Evolutionary conservation across 352 stramenopile genomes (phyloP), one percentile per base, ranked within the genome.

Genomic region (Pythium plurisporium): DNA sequence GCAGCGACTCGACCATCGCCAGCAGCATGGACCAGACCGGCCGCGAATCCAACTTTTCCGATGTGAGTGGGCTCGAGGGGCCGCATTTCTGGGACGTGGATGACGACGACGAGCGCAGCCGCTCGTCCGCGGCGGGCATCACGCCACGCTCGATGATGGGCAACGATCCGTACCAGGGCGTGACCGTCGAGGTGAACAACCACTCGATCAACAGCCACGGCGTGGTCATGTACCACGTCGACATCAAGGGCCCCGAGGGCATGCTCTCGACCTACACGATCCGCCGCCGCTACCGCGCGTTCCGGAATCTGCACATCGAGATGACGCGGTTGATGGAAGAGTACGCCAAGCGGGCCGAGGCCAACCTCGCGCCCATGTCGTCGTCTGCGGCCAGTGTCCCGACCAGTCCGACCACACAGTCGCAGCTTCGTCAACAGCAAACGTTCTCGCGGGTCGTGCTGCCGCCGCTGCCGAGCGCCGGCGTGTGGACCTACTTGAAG

Each of bases 221-320:
- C 22, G 67, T 79, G 31, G 84, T 94, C 52, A 91, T 94, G 80
- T 94, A 94, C 58, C 84, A 94, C 65, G 82, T 94, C 46, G 84
- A 94, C 49, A 89, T 94, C 41, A 87, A 90, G 57, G 79, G 79
- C 9, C 82, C 82, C 0, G 70, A 91, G 27, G 81, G 81, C 0
- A 64, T 91, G 45, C 60, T 93, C 12, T 88, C 79, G 34, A 90
- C 84, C 4, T 94, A 94, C 74, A 94, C 84, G 5, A 94, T 94
- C 64, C 82, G 84, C 8, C 67, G 80, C 25, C 82, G 84, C 26
- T 94, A 88, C 65, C 74, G 75, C 20, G 82, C 78, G 12, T 94
- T 94, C 67, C 87, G 86, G 48, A 84, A 87, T 48, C 65, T 94
- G 0, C 70, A 94, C 70, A 74, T 64, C 11, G 74, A 91, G 56